Evolutionary conservation across 2,329 filamentous ascomycete genomes (phyloP).

Genomic region (Fusarium burgessii): DNA sequence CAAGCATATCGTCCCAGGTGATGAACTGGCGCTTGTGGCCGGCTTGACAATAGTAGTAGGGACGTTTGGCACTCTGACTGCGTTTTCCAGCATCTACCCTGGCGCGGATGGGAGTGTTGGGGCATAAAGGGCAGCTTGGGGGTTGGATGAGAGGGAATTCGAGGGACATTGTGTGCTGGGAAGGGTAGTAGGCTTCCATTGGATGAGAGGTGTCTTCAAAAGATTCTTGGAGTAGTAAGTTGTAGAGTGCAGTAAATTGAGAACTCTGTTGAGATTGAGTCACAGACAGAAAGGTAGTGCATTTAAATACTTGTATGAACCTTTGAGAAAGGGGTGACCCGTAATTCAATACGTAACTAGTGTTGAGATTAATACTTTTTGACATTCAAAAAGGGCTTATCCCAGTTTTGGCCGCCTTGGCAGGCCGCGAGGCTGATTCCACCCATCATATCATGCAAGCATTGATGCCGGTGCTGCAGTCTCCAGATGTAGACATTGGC

Average conservation of each 20-base stretch:
- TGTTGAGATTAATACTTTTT: rapidly evolving
- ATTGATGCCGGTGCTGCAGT: rapidly evolving
- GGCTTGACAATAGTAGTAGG: background rate
- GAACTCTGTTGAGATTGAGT: background rate
- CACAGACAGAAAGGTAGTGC: rapidly evolving
- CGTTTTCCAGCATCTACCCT: background rate
- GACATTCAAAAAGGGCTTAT: rapidly evolving
- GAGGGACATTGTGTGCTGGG: background rate
- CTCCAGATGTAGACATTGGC: rapidly evolving
- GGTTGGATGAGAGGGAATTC: background rate
- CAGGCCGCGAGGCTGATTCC: background rate
- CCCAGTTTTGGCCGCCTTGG: background rate
- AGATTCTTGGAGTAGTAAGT: no score
- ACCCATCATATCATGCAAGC: background rate
- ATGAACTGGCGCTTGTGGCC: background rate
- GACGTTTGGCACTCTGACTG: background rate
- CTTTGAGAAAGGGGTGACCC: rapidly evolving
- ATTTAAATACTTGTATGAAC: background rate
- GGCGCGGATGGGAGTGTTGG: background rate
- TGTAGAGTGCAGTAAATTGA: rapidly evolving
- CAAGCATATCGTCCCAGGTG: background rate
- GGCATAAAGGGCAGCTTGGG: background rate
- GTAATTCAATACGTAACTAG: rapidly evolving
- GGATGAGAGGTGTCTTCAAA: background rate
- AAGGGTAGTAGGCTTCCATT: background rate